A percentile compares a stretch with the other conserved stretches of the same genome.
These are phyloP conservation scores for Acrocalymma vagum DNA, from an alignment of 2,329 filamentous ascomycete genomes.

Conservation along the genomic window DNA sequence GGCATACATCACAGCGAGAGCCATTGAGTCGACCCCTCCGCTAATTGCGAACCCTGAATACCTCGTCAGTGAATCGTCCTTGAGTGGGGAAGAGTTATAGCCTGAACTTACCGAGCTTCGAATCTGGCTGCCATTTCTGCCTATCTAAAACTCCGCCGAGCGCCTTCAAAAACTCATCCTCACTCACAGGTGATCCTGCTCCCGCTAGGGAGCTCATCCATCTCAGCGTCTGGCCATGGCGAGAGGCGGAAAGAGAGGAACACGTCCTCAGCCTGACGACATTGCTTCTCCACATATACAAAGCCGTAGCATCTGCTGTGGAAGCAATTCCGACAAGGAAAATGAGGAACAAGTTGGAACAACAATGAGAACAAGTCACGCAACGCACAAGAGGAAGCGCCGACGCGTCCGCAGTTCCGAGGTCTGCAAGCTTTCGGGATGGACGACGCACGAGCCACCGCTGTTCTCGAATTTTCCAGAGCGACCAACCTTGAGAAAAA, in stretches of 20 bases:
- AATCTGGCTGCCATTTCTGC: constrained; percentile 3
- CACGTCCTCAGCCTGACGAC: constrained; percentile 39
- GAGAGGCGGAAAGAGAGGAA: constrained; percentile 25
- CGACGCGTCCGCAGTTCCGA: constrained; percentile 23
- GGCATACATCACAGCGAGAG: constrained; percentile 77
- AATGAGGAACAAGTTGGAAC: not conserved
- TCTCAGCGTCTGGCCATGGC: constrained; percentile 23
- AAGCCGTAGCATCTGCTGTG: constrained; percentile 21
- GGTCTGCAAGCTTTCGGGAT: constrained; percentile 16
- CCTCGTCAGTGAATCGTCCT: constrained; percentile 9
- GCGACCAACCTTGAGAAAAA: too few species aligned
- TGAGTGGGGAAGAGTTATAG: not conserved
- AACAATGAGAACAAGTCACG: not conserved
- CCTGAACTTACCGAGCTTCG: constrained; percentile 22
- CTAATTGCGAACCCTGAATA: constrained; percentile 75
- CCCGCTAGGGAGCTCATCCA: constrained; percentile 32
- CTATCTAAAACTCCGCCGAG: constrained; percentile 11
- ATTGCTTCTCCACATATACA: constrained; percentile 47
- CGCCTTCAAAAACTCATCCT: constrained; percentile 35
- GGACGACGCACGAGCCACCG: constrained; percentile 25
- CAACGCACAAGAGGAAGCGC: constrained; percentile 5
- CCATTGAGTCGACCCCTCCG: constrained; percentile 98
- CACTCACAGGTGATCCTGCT: constrained; percentile 28
- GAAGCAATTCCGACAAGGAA: not conserved
- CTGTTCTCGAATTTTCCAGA: constrained; percentile 30